Conservation (phyloP, 2,329 filamentous ascomycete genomes). For the Venturia pyrina region DNA sequence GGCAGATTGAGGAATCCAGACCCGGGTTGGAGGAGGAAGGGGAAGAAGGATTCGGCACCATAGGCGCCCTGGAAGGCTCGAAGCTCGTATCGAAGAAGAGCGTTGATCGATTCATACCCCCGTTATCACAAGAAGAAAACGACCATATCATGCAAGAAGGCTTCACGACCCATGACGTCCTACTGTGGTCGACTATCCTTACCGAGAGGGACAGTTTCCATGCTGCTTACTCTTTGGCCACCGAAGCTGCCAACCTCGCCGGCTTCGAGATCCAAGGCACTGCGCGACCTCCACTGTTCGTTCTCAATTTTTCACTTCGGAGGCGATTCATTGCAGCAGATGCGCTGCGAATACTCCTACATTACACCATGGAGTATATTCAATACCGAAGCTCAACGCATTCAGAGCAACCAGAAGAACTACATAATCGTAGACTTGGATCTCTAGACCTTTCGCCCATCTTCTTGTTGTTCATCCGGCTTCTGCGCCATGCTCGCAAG, state of each 20-base stretch:
- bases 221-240: neutral
- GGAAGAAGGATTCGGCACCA: neutral
- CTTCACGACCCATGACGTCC: conserved; percentile 17
- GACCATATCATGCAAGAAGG: conserved; percentile 14
- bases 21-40: neutral
- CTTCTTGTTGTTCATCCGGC: conserved; percentile 33
- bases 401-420: neutral
- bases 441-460: conserved; percentile 16
- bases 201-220: neutral
- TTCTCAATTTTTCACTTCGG: conserved; percentile 39
- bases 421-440: neutral
- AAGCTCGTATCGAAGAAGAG: neutral
- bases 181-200: conserved; percentile 11
- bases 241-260: neutral
- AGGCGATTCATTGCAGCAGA: conserved; percentile 29
- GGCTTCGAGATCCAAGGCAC: neutral
- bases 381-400: neutral
- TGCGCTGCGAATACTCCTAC: conserved; percentile 33
- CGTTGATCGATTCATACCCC: neutral
- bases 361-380: neutral
- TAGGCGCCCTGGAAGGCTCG: neutral
- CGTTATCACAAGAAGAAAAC: conserved; percentile 11
- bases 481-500: conserved; percentile 41
- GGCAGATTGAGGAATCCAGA: neutral
- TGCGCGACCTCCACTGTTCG: conserved; percentile 33